Evolutionary conservation across 495 filamentous ascomycete genomes (phyloP), one percentile per base, ranked within the genome.

Genomic region (Elasticomyces elasticus): DNA sequence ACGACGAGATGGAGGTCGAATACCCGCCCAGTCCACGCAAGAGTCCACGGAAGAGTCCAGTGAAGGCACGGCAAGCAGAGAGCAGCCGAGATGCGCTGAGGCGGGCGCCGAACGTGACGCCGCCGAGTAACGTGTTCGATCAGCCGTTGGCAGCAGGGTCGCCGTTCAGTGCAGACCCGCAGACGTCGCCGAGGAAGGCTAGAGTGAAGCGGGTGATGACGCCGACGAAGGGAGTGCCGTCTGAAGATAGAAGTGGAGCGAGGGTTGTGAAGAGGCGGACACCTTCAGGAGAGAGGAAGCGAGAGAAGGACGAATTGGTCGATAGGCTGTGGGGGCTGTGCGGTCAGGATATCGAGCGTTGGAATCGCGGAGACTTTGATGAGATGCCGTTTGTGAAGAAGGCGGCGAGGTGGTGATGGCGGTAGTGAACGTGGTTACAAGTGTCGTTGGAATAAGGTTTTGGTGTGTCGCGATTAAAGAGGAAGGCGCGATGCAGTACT

Each of bases 351-450:
- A 43, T 70, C 1, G 19, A 28, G 28, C 51, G 51, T 37, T 70
- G 65, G 56, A 70, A 70, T 51, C 37, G 61, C 0, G 66, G 66
- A 0, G 59, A 63, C 19, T 70, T 67, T 56, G 65, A 51, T 25
- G 54, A 43, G 13, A 38, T 52, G 45, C 52, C 42, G 27, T 51
- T 51, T 31, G 20, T 1, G 25, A 42, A 26, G 37, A 60, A 52
- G 48, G 57, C 52, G n/a, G 24, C 2, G 30, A 55, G 57, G 52
- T 60, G 57, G 57, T 60, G 46, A 51, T 40, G 35, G 19, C 19
- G 35, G 13, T n/a, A n/a, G n/a, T n/a, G n/a, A n/a, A n/a, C n/a
- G n/a, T n/a, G n/a, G 41, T 20, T 20, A 19, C 9, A 20, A 44
- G 41, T 37, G 33, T n/a, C n/a, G 33, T 37, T 37, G 33, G 10